These are phyloP conservation scores for Juglanconis oblonga DNA, from an alignment of 2,329 filamentous ascomycete species.

Conservation along the genomic window DNA sequence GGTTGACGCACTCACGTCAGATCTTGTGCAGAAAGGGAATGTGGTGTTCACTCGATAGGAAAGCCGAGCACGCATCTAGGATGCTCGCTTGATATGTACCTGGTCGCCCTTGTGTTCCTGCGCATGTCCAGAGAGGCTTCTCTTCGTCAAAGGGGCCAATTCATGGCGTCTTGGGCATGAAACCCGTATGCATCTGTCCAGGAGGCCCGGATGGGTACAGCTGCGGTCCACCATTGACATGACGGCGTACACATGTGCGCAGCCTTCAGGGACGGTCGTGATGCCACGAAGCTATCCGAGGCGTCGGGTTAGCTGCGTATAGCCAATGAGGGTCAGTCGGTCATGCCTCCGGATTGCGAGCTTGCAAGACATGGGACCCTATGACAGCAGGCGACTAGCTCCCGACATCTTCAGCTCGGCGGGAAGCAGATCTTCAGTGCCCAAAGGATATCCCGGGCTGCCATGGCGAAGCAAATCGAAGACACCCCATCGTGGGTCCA, in stretches of 20 bases:
- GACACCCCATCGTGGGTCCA: not conserved
- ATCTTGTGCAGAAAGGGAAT: not conserved
- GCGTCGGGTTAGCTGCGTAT: not conserved
- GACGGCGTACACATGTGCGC: not conserved
- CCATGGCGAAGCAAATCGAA: not conserved
- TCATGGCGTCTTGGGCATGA: not conserved
- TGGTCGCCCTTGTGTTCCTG: not conserved
- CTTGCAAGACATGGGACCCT: slow-evolving; percentile 1
- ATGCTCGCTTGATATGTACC: not conserved
- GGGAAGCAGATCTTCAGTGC: not conserved
- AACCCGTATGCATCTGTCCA: not conserved
- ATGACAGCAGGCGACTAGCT: not conserved
- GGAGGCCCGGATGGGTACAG: not conserved
- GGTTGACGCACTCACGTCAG: not conserved
- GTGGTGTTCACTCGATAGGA: not conserved
- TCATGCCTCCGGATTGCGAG: no score
- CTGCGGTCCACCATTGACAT: no score
- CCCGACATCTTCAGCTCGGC: not conserved
- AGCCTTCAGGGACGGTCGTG: not conserved
- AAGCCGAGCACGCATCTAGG: not conserved
- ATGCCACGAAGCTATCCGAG: not conserved
- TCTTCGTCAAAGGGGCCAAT: not conserved
- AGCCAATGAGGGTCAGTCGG: slow-evolving; percentile 1
- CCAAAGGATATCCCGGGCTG: not conserved
- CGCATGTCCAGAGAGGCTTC: not conserved